Evolutionary conservation across 208 protist species (phyloP).

Genomic region (Leishmania braziliensis): DNA sequence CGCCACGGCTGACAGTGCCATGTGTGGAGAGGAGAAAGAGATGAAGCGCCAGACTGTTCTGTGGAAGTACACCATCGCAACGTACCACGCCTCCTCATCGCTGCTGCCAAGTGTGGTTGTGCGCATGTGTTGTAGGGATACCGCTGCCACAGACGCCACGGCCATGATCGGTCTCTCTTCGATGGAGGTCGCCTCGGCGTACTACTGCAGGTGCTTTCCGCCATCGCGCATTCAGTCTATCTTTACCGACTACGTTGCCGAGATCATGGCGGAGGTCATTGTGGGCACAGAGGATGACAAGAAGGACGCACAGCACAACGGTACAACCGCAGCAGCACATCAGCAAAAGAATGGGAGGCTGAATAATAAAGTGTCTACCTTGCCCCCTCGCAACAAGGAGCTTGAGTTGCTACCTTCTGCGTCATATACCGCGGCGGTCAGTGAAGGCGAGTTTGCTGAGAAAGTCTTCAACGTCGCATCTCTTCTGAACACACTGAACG

Average conservation of each 20-base stretch:
- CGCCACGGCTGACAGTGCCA: neutral
- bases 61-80: constrained; percentile 21
- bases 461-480: neutral
- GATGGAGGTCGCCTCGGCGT: neutral
- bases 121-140: neutral
- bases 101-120: constrained; percentile 24
- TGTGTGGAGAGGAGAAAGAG: neutral
- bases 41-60: neutral
- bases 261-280: constrained; percentile 15
- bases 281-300: neutral
- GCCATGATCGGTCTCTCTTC: constrained; percentile 9
- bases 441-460: neutral
- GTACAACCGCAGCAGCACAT: too few relatives aligned
- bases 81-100: neutral
- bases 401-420: too few relatives aligned
- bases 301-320: neutral
- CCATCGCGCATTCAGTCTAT: constrained; percentile 15
- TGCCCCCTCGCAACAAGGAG: too few relatives aligned
- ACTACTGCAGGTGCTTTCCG: constrained; percentile 25
- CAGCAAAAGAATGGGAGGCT: neutral
- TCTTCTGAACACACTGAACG: neutral
- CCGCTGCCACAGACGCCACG: neutral
- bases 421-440: neutral
- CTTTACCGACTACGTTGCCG: constrained; percentile 19
- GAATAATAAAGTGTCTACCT: neutral